Conservation (phyloP, 306 rosid genomes). For the Gillenia trifoliata region DNA sequence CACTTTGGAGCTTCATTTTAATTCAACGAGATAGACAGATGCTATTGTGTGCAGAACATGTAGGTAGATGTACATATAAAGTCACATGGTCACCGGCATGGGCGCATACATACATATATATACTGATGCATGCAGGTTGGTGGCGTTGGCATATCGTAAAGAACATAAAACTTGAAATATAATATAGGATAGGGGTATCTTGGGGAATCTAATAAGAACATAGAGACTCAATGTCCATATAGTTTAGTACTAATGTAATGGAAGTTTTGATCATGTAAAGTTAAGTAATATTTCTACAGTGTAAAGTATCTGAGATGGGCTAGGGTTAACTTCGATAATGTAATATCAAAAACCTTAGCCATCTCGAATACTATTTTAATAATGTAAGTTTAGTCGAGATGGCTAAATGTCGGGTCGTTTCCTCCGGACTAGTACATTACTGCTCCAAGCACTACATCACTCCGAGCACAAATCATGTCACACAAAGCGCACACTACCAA, state of each 20-base stretch:
- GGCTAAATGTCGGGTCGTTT: neutral
- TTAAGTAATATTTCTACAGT: neutral
- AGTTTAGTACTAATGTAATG: neutral
- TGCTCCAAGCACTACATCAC: no score
- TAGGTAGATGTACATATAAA: neutral
- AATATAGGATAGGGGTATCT: neutral
- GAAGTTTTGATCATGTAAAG: neutral
- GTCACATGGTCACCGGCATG: slow-evolving; percentile 16
- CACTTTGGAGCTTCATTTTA: neutral
- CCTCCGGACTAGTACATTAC: neutral
- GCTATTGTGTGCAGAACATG: neutral
- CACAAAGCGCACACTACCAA: no score
- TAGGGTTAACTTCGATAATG: no score
- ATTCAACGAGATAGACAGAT: neutral
- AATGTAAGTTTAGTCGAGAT: neutral
- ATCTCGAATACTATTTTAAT: no score
- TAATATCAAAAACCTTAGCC: no score
- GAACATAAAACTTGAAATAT: neutral
- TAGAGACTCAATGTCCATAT: neutral
- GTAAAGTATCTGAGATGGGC: neutral
- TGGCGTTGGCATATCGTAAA: neutral
- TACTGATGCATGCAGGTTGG: neutral
- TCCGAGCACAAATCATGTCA: neutral
- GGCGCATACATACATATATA: neutral
- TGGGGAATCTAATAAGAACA: slow-evolving; percentile 11